Base-by-base conservation (phyloP, 2,329 filamentous ascomycete species). In the Ophiostoma novo-ulmi region DNA sequence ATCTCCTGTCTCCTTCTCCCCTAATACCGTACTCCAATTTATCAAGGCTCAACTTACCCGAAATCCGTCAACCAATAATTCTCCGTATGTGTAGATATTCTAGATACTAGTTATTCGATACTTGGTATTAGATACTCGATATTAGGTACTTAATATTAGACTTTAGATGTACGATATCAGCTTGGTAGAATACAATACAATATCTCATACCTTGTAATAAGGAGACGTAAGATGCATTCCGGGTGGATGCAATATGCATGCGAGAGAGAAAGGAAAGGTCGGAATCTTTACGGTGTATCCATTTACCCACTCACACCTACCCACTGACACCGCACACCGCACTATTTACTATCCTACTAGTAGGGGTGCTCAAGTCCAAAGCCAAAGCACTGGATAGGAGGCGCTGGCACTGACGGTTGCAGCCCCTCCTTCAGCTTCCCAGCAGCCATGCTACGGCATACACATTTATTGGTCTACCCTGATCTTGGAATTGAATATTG, bases 191-290 rank as follows among this genome's bases (percentile, higher is more conserved):
- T 39, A 39, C 38, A 10, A 39, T 10, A 39, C 31, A 31, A 31
- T 31, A 31, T 2, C 31, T 31, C 31, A 31, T 7, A 48, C 44
- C 17, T 48, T 48, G 44, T 26, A 26, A 58, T 22, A 58, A 26
- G 52, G n/a, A 58, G 52, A 55, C 58, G 58, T 63, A 63, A 20
- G 26, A 35, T 63, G 58, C 58, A 63, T 63, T 14, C 58, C 58
- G 58, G 10, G 58, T 63, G 58, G 58, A 63, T 63, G 58, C 58
- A 63, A 63, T 63, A 31, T 63, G 58, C 58, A 63, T 11, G 58
- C 58, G 58, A 63, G 58, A 63, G 58, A 63, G 58, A 63, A 35
- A 63, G 58, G 58, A 63, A 63, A 63, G 58, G 58, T 63, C 58
- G 58, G 52, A 5, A 58, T 58, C 55, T 63, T 63, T 63, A 3